Evolutionary conservation across 257 asterid genomes (phyloP).

Genomic region (Fraxinus pennsylvanica): DNA sequence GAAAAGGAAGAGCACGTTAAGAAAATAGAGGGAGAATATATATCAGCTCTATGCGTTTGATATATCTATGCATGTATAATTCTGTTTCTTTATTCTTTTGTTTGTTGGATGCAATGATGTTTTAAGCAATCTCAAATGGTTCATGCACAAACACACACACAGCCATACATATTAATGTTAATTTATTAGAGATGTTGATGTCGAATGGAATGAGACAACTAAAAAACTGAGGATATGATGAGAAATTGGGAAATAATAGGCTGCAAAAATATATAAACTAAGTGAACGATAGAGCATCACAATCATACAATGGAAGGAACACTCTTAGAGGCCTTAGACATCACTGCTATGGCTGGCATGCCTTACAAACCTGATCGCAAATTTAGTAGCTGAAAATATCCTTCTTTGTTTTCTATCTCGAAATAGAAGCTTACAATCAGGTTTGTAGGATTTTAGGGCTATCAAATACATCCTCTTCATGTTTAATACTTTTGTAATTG

Average conservation of each 20-base stretch:
- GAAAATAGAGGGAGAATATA: neutral
- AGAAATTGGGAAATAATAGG: neutral
- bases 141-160: neutral
- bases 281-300: neutral
- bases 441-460: neutral
- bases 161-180: neutral
- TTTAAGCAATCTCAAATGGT: neutral
- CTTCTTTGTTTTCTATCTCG: neutral
- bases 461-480: neutral
- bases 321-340: neutral
- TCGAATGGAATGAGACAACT: neutral
- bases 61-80: neutral
- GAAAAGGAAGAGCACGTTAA: neutral
- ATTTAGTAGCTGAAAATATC: neutral
- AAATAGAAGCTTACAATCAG: neutral
- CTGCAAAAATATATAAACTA: neutral
- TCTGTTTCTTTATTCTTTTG: neutral
- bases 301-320: neutral
- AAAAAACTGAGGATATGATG: neutral
- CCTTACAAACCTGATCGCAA: neutral
- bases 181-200: neutral
- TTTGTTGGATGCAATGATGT: neutral
- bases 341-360: neutral
- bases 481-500: neutral
- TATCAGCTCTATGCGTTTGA: neutral